phyloP scores from a whole-genome alignment of 2,329 filamentous ascomycete species.

The Colletotrichum cereale region DNA sequence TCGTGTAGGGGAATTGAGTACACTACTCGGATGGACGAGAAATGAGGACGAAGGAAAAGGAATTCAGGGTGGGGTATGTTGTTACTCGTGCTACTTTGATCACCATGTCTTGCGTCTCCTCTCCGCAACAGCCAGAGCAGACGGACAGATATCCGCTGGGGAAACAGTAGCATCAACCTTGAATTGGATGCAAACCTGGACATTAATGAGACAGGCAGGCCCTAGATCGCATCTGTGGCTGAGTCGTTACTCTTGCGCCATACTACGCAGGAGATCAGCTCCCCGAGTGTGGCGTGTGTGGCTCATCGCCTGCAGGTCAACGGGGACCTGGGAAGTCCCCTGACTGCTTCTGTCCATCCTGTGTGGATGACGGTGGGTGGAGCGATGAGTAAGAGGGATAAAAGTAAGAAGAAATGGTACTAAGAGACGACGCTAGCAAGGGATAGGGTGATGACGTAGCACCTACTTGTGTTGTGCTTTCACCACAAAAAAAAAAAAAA shows the following conservation, averaged over 20 bases:
- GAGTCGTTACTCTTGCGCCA: conserved; percentile 27
- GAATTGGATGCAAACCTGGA: background rate
- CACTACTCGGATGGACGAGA: background rate
- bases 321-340: background rate
- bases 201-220: conserved; percentile 15
- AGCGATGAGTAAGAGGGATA: conserved; percentile 19
- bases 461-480: conserved; percentile 20
- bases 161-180: conserved; percentile 26
- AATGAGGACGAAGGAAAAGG: background rate
- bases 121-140: conserved; percentile 13
- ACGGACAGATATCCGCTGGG: conserved; percentile 28
- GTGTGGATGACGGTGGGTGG: conserved; percentile 22
- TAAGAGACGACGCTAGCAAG: conserved; percentile 17
- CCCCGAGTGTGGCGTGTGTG: conserved; percentile 30
- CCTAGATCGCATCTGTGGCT: conserved; percentile 27
- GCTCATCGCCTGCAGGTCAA: conserved; percentile 20
- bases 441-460: conserved; percentile 38
- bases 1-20: background rate
- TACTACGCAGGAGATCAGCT: conserved; percentile 19
- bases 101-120: conserved; percentile 8
- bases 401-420: conserved; percentile 25
- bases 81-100: background rate
- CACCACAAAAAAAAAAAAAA: too few relatives aligned
- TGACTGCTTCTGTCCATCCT: conserved; percentile 13
- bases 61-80: conserved; percentile 8